Base-by-base conservation (phyloP, 306 rosid genomes). In the Cicer arietinum region DNA sequence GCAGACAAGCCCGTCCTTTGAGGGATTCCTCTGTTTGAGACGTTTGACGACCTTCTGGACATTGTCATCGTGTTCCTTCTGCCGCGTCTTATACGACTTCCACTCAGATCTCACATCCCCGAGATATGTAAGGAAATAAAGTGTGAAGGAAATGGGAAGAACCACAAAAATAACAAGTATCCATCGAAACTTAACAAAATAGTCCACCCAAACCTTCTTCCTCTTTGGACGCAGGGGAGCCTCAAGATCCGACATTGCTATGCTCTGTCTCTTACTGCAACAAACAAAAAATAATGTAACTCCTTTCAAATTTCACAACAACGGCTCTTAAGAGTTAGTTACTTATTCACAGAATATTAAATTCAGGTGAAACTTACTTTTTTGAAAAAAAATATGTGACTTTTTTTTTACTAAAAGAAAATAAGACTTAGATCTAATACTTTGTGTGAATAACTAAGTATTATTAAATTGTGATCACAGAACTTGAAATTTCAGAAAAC, bases 1-100 rank as follows among this genome's bases (percentile, higher is more conserved):
- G 75, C 98, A 94, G 61, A 94, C 98, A 74, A 94, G 98, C 65
- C 98, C 98, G 69, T 91, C 98, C 81, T 84, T 94, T 1, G 86
- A 74, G 5, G 97, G 90, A 20, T 94, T 86, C 77, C 98, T 88
- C 80, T 91, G 81, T 80, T 90, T 94, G 81, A 94, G 98, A 53
- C 98, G 96, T 13, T 90, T 88, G 41, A 91, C 81, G 30, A 94
- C 95, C 82, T 88, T 90, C 82, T 90, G 39, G 18, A 94, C 97
- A 77, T 94, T 94, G 80, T 89, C 96, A 50, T 91, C 96, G 30
- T 94, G 98, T 63, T 94, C 91, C 81, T 90, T 90, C 67, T 91
- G 98, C 1, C 97, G 85, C 7, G 78, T 88, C 91, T 90, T 90
- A 85, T 9, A 94, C 79, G 97, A 94, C 84, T 94, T 94, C 91